Conservation (phyloP, 805 yeast species). For the Saturnispora ahearnii region DNA sequence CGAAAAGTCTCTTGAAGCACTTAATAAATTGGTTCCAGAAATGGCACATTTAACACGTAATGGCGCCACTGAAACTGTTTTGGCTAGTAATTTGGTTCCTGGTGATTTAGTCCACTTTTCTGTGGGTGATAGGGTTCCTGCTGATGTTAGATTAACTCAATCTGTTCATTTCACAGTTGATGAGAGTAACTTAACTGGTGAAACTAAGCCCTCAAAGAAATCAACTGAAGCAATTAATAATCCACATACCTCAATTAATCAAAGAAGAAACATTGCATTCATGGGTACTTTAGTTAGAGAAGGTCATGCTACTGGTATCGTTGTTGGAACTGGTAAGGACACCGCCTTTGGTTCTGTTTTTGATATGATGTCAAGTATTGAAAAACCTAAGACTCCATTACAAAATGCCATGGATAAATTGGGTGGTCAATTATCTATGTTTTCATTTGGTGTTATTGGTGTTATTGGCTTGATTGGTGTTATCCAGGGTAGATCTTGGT, state of each 20-base stretch:
- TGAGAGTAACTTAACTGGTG: conserved; percentile 94
- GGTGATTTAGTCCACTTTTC: conserved; percentile 88
- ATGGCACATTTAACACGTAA: conserved; percentile 85
- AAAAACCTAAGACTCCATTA: conserved; percentile 95
- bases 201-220: conserved; percentile 79
- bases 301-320: conserved; percentile 92
- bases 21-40: conserved; percentile 92
- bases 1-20: conserved; percentile 88
- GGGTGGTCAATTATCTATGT: conserved; percentile 80
- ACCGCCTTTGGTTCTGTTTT: conserved; percentile 95
- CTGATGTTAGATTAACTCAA: conserved; percentile 76
- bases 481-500: conserved; percentile 87
- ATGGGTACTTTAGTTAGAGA: conserved; percentile 98
- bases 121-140: conserved; percentile 95
- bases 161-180: conserved; percentile 79
- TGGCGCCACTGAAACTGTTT: conserved; percentile 66
- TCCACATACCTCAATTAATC: conserved; percentile 31
- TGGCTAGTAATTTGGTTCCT: conserved; percentile 86
- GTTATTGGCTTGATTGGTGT: conserved; percentile 86
- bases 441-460: conserved; percentile 83
- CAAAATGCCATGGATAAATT: conserved; percentile 93
- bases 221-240: conserved; percentile 34
- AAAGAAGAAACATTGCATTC: conserved; percentile 72
- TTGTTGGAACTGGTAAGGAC: conserved; percentile 77
- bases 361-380: conserved; percentile 90